Evolutionary conservation across 2,329 filamentous ascomycete genomes (phyloP).

Genomic region (Fusarium virguliforme): DNA sequence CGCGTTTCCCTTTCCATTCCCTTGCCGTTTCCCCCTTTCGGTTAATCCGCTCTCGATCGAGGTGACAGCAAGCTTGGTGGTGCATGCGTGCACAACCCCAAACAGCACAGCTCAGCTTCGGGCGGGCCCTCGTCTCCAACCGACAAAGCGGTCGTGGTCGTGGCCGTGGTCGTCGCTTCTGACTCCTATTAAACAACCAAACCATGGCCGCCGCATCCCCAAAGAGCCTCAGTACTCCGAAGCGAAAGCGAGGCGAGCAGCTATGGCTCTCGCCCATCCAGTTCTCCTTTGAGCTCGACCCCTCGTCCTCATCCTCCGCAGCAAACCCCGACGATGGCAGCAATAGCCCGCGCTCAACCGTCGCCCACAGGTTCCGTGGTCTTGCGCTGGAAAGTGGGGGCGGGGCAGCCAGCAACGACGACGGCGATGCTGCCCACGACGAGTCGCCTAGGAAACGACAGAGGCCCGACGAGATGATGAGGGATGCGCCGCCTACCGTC

Average conservation of each 20-base stretch:
- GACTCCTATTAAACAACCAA: conserved; percentile 27
- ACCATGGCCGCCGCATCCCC: conserved; percentile 47
- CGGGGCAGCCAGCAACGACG: conserved; percentile 57
- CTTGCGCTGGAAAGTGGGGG: conserved; percentile 65
- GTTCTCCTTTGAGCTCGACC: conserved; percentile 69
- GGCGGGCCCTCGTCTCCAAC: conserved; percentile 19
- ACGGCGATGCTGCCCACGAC: conserved; percentile 53
- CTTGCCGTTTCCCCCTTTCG: conserved; percentile 21
- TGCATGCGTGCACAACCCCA: conserved; percentile 22
- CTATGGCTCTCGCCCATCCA: conserved; percentile 55
- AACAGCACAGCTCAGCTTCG: conserved; percentile 11
- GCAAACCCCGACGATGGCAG: conserved; percentile 62
- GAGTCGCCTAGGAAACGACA: conserved; percentile 59
- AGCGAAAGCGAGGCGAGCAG: conserved; percentile 64
- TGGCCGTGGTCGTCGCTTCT: conserved; percentile 25
- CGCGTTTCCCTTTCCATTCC: conserved; percentile 16
- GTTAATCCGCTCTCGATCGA: conserved; percentile 19
- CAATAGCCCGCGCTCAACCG: conserved; percentile 68
- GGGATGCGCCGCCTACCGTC: conserved; percentile 41
- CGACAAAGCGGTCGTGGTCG: conserved; percentile 13
- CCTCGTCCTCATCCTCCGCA: conserved; percentile 50
- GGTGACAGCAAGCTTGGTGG: conserved; percentile 31
- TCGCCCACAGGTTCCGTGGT: conserved; percentile 68
- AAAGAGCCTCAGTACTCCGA: conserved; percentile 60
- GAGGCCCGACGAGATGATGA: conserved; percentile 55